A percentile compares a stretch with the other conserved stretches of the same genome.
These are phyloP conservation scores for Leishmania martiniquensis DNA, from an alignment of 208 protist species.

Conservation along the genomic window DNA sequence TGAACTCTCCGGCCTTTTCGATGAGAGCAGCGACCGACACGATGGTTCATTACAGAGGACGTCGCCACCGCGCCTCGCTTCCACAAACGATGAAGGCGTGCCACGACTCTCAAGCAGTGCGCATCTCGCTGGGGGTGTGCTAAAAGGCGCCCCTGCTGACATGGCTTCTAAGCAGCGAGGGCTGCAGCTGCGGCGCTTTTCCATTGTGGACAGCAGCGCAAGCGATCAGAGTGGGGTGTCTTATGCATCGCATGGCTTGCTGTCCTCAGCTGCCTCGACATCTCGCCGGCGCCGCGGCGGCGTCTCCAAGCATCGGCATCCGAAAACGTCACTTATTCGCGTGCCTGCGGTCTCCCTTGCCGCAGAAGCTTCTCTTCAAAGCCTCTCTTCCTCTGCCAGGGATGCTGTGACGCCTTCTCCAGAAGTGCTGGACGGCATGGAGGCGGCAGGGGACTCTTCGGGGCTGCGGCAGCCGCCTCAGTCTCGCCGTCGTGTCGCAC, in stretches of 20 bases:
- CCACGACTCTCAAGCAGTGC: not conserved
- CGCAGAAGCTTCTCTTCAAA: not conserved
- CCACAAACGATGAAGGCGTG: not conserved
- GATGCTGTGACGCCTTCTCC: not conserved
- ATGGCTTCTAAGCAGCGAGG: not conserved
- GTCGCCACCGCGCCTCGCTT: not conserved
- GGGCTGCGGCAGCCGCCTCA: not conserved
- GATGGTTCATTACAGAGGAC: not conserved
- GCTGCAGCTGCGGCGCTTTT: conserved; percentile 3
- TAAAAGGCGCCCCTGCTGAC: not conserved
- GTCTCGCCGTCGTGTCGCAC: not conserved
- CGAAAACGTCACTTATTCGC: not conserved
- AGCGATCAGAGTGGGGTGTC: not conserved
- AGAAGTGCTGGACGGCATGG: not conserved
- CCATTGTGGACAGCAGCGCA: conserved; percentile 6
- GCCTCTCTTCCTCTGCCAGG: not conserved
- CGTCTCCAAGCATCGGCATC: not conserved
- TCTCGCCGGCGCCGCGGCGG: not conserved
- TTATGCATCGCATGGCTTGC: not conserved
- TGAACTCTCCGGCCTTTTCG: conserved; percentile 18
- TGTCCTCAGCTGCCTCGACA: not conserved
- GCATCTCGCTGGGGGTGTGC: not conserved
- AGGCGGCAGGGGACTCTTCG: not conserved
- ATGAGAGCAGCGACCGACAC: conserved; percentile 19
- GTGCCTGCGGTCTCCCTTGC: not conserved